These are phyloP conservation scores for Chionographis japonica DNA, from an alignment of 106 monocot genomes.

Conservation along the genomic window DNA sequence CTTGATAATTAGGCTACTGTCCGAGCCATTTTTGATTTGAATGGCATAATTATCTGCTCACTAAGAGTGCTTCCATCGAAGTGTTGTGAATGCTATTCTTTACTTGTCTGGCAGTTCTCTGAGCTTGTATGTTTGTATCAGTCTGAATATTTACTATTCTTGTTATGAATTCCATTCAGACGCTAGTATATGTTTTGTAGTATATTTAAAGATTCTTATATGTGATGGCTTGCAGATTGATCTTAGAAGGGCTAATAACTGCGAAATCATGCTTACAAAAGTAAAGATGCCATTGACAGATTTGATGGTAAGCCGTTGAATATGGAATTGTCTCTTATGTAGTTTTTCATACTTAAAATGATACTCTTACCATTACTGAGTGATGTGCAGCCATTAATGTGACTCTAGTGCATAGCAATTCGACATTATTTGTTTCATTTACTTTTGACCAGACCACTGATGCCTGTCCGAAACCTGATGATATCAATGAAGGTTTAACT, in stretches of 20 bases:
- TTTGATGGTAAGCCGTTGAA: slow-evolving; percentile 59
- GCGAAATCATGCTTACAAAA: slow-evolving; percentile 94
- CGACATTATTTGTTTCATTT: too few relatives aligned
- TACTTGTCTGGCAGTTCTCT: too few relatives aligned
- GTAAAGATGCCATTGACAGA: slow-evolving; percentile 93
- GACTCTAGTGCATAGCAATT: too few relatives aligned
- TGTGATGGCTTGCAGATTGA: slow-evolving; percentile 65
- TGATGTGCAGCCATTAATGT: too few relatives aligned
- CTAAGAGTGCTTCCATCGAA: too few relatives aligned
- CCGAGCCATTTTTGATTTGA: too few relatives aligned
- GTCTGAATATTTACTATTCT: neutral
- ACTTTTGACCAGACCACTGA: too few relatives aligned
- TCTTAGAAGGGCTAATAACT: slow-evolving; percentile 82
- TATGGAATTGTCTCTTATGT: neutral
- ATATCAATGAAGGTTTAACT: too few relatives aligned
- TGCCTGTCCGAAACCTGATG: too few relatives aligned
- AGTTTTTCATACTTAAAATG: neutral
- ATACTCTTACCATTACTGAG: neutral
- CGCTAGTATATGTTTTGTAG: neutral
- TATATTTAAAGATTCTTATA: slow-evolving; percentile 1
- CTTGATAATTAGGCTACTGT: too few relatives aligned
- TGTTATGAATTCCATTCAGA: neutral
- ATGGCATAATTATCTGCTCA: too few relatives aligned
- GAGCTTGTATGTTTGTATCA: neutral
- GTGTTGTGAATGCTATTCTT: too few relatives aligned